These are phyloP conservation scores for Cicer cuneatum DNA, from an alignment of 306 rosid species.

Conservation along the genomic window DNA sequence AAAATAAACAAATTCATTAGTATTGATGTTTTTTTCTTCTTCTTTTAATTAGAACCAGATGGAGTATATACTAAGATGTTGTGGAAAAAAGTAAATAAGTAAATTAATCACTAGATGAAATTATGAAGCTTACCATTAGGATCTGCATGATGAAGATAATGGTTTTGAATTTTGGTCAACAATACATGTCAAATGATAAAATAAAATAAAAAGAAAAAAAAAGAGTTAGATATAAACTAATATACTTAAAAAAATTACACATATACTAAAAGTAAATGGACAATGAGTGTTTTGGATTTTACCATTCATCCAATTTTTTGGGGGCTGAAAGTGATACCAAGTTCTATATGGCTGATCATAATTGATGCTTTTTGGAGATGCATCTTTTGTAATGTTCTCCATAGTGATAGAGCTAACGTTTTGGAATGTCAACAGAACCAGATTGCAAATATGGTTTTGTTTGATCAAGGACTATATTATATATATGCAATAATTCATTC, in stretches of 20 bases:
- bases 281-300: not conserved
- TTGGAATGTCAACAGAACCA: not conserved
- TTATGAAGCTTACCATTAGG: slow-evolving; percentile 56
- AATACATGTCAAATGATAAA: slow-evolving; percentile 45
- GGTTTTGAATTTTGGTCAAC: slow-evolving; percentile 40
- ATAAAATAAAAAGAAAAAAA: no score
- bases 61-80: not conserved
- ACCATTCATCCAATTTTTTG: slow-evolving; percentile 60
- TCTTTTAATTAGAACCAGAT: no score
- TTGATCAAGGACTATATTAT: not conserved
- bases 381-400: slow-evolving; percentile 9
- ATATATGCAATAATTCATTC: not conserved
- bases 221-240: slow-evolving; percentile 35
- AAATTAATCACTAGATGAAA: not conserved
- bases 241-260: not conserved
- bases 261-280: not conserved
- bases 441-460: slow-evolving; percentile 2
- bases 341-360: slow-evolving; percentile 45
- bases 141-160: slow-evolving; percentile 51
- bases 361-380: not conserved
- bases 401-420: slow-evolving; percentile 12
- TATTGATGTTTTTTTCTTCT: no score
- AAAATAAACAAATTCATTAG: no score
- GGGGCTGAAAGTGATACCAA: slow-evolving; percentile 52
- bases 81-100: not conserved